phyloP scores from a whole-genome alignment of 148 eudicot genomes.

The Fallopia convolvulus region DNA sequence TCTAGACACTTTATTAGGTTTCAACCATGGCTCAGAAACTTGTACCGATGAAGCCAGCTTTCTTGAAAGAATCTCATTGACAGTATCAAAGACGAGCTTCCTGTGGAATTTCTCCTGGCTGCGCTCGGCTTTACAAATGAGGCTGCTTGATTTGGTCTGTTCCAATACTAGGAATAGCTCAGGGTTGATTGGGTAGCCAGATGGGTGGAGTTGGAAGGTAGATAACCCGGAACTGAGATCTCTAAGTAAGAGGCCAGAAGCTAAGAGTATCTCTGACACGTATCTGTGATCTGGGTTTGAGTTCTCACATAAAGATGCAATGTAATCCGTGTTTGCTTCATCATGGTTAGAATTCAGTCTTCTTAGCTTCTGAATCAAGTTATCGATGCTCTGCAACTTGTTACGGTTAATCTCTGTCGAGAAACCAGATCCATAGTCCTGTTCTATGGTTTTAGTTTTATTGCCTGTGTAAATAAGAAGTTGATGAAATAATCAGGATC shows the following conservation, averaged over 20 bases:
- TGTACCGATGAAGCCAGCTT: constrained; percentile 38
- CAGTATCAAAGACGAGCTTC: constrained; percentile 76
- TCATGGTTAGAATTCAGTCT: constrained; percentile 70
- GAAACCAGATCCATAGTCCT: constrained; percentile 16
- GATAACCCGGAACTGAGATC: constrained; percentile 59
- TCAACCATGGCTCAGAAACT: constrained; percentile 44
- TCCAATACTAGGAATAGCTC: constrained; percentile 72
- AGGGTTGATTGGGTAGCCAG: constrained; percentile 81
- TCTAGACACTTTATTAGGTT: constrained; percentile 35
- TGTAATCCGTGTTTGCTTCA: constrained; percentile 72
- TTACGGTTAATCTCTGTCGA: constrained; percentile 48
- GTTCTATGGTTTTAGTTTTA: constrained; percentile 19
- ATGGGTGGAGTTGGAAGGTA: constrained; percentile 65
- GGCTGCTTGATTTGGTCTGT: constrained; percentile 67
- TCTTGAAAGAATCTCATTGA: constrained; percentile 61
- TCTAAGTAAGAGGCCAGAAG: constrained; percentile 84
- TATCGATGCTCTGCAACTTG: constrained; percentile 67
- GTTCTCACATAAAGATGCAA: constrained; percentile 83
- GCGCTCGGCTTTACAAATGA: constrained; percentile 31
- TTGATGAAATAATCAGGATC: background rate
- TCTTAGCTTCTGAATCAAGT: constrained; percentile 77
- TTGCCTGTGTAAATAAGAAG: constrained; percentile 20
- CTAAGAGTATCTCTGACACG: constrained; percentile 75
- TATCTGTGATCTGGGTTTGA: constrained; percentile 74
- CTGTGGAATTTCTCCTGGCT: constrained; percentile 48